Conservation (phyloP, 2,329 filamentous ascomycete genomes). For the Aureobasidium uvarum region DNA sequence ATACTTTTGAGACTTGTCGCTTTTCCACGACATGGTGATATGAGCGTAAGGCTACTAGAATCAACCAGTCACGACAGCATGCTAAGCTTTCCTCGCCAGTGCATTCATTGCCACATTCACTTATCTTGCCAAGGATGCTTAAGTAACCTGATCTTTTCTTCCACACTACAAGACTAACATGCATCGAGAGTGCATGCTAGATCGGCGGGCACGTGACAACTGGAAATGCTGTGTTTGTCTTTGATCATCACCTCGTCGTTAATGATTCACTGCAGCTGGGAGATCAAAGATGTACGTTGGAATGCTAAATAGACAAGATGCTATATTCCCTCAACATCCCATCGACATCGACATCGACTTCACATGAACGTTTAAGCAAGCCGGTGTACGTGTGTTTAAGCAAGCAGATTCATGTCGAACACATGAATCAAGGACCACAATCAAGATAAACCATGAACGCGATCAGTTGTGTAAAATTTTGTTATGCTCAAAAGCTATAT, state of each 20-base stretch:
- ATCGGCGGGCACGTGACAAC: conserved; percentile 38
- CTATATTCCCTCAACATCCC: too few species aligned
- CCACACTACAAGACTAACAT: neutral
- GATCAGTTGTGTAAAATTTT: too few species aligned
- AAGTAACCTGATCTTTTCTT: conserved; percentile 30
- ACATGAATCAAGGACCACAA: too few species aligned
- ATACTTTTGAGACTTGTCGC: neutral
- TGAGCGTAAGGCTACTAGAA: neutral
- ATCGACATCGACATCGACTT: too few species aligned
- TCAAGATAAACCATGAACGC: too few species aligned
- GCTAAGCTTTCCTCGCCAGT: too few species aligned
- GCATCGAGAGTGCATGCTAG: conserved; percentile 37
- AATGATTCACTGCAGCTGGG: conserved; percentile 42
- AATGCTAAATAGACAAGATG: too few species aligned
- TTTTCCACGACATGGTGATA: too few species aligned
- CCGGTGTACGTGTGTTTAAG: too few species aligned
- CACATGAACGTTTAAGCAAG: too few species aligned
- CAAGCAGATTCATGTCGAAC: too few species aligned
- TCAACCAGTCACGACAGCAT: too few species aligned
- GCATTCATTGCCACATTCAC: conserved; percentile 28
- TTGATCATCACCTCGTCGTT: conserved; percentile 34
- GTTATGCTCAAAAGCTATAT: neutral
- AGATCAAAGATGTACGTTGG: conserved; percentile 26
- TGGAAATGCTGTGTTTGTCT: conserved; percentile 38
- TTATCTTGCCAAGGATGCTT: conserved; percentile 43